Percentiles rank a stretch among this genome's conserved stretches.
These are phyloP conservation scores for Jamesozyma hellenica DNA, from an alignment of 805 yeast species.

Conservation along the genomic window DNA sequence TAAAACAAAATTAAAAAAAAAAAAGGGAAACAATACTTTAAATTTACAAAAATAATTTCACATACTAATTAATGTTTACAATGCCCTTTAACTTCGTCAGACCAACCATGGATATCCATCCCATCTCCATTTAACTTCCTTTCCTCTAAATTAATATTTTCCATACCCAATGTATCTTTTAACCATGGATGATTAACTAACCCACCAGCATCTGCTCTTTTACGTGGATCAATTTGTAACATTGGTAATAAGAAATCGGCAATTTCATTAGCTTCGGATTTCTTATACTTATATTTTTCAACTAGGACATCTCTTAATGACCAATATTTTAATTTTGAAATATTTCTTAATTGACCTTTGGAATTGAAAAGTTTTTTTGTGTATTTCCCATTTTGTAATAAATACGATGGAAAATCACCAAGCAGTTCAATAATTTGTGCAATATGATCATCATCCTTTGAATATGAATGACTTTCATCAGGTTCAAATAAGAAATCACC, in stretches of 20 bases:
- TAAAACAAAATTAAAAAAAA: too few species aligned
- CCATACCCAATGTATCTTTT: conserved; percentile 64
- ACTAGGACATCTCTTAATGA: conserved; percentile 66
- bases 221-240: conserved; percentile 68
- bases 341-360: conserved; percentile 64
- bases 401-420: conserved; percentile 54
- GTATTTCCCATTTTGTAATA: conserved; percentile 52
- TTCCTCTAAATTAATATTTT: conserved; percentile 50
- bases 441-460: conserved; percentile 90
- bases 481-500: conserved; percentile 96
- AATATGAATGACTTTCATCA: conserved; percentile 54
- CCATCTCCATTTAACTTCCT: conserved; percentile 75
- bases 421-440: conserved; percentile 87
- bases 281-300: conserved; percentile 74
- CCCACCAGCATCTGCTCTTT: conserved; percentile 93
- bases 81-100: conserved; percentile 45
- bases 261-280: conserved; percentile 59
- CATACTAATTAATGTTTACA: conserved; percentile 30
- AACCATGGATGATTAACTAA: conserved; percentile 83
- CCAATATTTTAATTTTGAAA: conserved; percentile 82
- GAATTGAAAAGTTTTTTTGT: conserved; percentile 54
- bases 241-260: conserved; percentile 75
- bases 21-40: too few species aligned
- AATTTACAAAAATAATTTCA: too few species aligned
- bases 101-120: conserved; percentile 88